A percentile compares a stretch with the other conserved stretches of the same genome.
These are phyloP conservation scores for Hypoxylon sp. DNA, from an alignment of 2,329 filamentous ascomycete species.

Conservation along the genomic window DNA sequence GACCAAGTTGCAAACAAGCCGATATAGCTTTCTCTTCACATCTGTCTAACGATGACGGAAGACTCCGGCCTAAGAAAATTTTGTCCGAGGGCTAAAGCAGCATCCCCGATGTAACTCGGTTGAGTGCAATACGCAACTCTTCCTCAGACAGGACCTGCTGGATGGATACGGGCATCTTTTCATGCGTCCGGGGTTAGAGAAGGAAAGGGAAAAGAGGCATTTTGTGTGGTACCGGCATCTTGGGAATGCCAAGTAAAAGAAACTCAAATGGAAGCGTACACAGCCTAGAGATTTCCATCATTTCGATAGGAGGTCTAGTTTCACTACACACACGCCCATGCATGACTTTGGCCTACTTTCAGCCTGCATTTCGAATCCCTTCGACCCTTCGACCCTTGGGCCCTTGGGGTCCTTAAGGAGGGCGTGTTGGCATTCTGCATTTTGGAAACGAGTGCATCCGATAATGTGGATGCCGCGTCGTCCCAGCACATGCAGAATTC, in stretches of 20 bases:
- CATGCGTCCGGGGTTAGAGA: slow-evolving; percentile 36
- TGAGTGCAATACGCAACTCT: slow-evolving; percentile 40
- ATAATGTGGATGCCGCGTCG: slow-evolving; percentile 42
- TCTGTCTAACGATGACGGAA: slow-evolving; percentile 27
- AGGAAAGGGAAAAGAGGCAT: slow-evolving; percentile 32
- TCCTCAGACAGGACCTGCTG: slow-evolving; percentile 37
- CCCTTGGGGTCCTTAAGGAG: slow-evolving; percentile 8
- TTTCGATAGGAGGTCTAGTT: slow-evolving; percentile 24
- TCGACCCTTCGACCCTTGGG: slow-evolving; percentile 21
- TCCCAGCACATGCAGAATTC: slow-evolving; percentile 41
- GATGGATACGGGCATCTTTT: slow-evolving; percentile 41
- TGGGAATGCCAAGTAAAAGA: slow-evolving; percentile 46
- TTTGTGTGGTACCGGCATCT: slow-evolving; percentile 45
- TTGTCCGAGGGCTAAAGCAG: slow-evolving; percentile 42
- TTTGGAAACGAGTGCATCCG: slow-evolving; percentile 42
- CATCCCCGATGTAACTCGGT: slow-evolving; percentile 41
- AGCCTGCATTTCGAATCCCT: slow-evolving; percentile 32
- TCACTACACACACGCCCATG: slow-evolving; percentile 30
- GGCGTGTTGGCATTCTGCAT: slow-evolving; percentile 33
- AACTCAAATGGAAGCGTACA: slow-evolving; percentile 41
- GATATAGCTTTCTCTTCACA: slow-evolving; percentile 4
- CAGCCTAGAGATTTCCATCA: neutral
- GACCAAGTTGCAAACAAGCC: slow-evolving; percentile 37
- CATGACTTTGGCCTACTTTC: slow-evolving; percentile 13
- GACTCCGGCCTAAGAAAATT: slow-evolving; percentile 25